Percentiles rank a stretch among this genome's conserved stretches.
Evolutionary conservation across 106 monocot genomes (phyloP).

Genomic region (Vanilla planifolia): DNA sequence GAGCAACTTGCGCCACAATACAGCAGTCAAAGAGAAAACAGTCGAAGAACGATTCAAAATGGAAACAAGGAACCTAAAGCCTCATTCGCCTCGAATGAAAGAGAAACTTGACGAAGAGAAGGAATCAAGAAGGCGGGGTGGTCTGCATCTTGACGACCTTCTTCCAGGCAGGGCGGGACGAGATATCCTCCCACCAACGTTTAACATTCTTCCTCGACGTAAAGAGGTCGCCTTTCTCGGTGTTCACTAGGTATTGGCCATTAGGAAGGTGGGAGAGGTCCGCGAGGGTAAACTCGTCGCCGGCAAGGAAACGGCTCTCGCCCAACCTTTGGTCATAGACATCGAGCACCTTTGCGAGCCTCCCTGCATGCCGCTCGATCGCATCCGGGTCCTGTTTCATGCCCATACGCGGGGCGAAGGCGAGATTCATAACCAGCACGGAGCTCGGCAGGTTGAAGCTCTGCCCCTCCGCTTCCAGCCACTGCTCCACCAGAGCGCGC

Average conservation of each 20-base stretch:
- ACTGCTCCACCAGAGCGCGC: slow-evolving; percentile 62
- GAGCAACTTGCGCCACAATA: no score
- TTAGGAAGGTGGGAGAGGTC: slow-evolving; percentile 89
- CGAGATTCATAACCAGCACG: slow-evolving; percentile 52
- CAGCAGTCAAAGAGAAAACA: no score
- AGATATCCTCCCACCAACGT: slow-evolving; percentile 87
- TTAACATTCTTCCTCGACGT: slow-evolving; percentile 55
- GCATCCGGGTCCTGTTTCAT: slow-evolving; percentile 31
- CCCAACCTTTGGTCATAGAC: slow-evolving; percentile 68
- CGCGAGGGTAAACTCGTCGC: slow-evolving; percentile 80
- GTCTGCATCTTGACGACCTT: slow-evolving; percentile 73
- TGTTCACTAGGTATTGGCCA: slow-evolving; percentile 33
- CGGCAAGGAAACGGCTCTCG: slow-evolving; percentile 66
- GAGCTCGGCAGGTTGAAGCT: slow-evolving; percentile 52
- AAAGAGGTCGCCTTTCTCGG: slow-evolving; percentile 30
- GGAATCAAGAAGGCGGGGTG: slow-evolving; percentile 20
- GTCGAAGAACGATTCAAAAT: no score
- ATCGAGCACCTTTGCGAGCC: slow-evolving; percentile 69
- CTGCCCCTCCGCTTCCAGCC: slow-evolving; percentile 69
- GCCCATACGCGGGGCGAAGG: slow-evolving; percentile 47
- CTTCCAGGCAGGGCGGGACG: slow-evolving; percentile 62
- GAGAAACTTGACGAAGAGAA: no score
- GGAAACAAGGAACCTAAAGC: no score
- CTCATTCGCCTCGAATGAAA: no score
- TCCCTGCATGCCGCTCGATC: slow-evolving; percentile 44